Evolutionary conservation across 1,284 basidiomycete species (phyloP), one percentile per base, ranked within the genome.

Genomic region (Malassezia vespertilionis): DNA sequence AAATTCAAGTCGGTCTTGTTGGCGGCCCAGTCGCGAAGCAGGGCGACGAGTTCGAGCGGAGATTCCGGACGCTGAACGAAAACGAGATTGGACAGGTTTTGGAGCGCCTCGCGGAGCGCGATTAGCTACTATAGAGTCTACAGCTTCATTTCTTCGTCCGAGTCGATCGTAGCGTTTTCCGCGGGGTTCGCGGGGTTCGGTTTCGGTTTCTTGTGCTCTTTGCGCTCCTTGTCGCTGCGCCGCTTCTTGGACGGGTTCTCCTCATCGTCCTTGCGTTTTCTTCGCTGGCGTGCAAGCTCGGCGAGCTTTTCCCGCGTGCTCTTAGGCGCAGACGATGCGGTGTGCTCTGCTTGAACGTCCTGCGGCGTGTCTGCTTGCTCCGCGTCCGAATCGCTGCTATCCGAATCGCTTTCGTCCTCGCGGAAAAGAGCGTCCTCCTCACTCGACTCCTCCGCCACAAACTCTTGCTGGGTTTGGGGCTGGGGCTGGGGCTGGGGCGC

Each of bases 1-100:
- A 78, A 60, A 74, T 78, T 38, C 76, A 78, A 61, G 72, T 78
- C 37, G 77, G 74, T 12, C 71, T 78, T 28, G 65, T 70, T 1
- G 64, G 65, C 22, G 64, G 65, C 3, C 58, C 58, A 0, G 56
- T 32, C 0, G 52, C 40, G 12, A 33, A 51, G 32, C 54, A 52
- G 31, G 45, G 44, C 3, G 48, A 46, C 5, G 45, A 47, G 5
- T 8, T 26, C 20, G 50, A 69, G 44, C 56, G 56, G 37, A 44
- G 65, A 27, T 70, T 70, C 46, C 43, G 59, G 28, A 68, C 56
- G 34, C 51, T 70, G 24, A 23, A 10, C 27, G 65, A 69, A 15
- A 58, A 58, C 3, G 61, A 69, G 40, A 57, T 70, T 31, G 41
- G 23, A 1, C 50, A 51, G 14, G 62, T 70, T 31, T 50, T 70